A percentile compares a stretch with the other conserved stretches of the same genome.
Evolutionary conservation across 306 rosid species (phyloP).

Genomic region (Quercus aquifolioides): DNA sequence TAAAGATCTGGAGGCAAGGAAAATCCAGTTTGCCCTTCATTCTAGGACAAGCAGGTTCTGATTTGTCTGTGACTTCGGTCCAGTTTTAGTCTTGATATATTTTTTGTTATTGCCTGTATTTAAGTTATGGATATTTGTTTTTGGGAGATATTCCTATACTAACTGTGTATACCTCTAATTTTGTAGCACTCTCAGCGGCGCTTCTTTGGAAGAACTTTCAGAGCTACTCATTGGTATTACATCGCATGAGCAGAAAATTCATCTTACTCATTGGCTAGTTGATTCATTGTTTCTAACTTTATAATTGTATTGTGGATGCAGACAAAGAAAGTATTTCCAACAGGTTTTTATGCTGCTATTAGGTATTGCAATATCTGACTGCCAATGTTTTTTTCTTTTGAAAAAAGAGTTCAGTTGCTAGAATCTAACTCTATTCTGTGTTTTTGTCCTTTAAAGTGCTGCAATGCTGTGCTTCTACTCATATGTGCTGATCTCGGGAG

Average conservation of each 20-base stretch:
- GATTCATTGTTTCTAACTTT: slow-evolving; percentile 7
- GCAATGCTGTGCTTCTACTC: slow-evolving; percentile 92
- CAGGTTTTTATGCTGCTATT: slow-evolving; percentile 55
- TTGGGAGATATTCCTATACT: background rate
- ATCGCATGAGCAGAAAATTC: slow-evolving; percentile 2
- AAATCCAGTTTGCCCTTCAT: slow-evolving; percentile 84
- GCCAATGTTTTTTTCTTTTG: background rate
- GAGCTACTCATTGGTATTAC: slow-evolving; percentile 62
- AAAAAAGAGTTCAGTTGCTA: background rate
- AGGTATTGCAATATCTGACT: slow-evolving; percentile 41
- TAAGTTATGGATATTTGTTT: background rate
- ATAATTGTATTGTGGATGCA: slow-evolving; percentile 27
- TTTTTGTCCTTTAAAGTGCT: slow-evolving; percentile 43
- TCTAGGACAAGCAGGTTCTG: slow-evolving; percentile 84
- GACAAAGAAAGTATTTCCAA: slow-evolving; percentile 78
- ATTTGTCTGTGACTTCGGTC: background rate
- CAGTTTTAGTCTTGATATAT: slow-evolving; percentile 6
- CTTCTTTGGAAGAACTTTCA: slow-evolving; percentile 78
- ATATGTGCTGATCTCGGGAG: slow-evolving; percentile 70
- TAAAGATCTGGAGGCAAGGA: slow-evolving; percentile 96
- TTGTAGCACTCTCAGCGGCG: slow-evolving; percentile 61
- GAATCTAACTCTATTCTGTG: background rate
- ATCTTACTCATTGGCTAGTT: background rate
- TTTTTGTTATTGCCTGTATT: background rate
- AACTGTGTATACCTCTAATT: background rate